Evolutionary conservation across 2,329 filamentous ascomycete genomes (phyloP).

Genomic region (Diaporthe longicolla): DNA sequence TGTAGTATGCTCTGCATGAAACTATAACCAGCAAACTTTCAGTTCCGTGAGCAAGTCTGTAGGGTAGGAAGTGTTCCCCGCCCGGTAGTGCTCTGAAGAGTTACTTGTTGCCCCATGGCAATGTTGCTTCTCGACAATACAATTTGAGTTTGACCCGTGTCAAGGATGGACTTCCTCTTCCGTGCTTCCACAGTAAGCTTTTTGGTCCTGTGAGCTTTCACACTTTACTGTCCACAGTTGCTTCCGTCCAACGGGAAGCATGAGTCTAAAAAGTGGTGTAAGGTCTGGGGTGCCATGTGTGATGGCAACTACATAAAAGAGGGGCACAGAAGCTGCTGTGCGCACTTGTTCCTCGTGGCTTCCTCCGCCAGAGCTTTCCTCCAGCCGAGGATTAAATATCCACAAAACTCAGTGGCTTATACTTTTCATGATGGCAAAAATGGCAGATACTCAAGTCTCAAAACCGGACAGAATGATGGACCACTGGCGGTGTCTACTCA

Average conservation of each 20-base stretch:
- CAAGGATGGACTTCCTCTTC: not conserved
- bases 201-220: not conserved
- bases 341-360: no score
- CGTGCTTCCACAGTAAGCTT: not conserved
- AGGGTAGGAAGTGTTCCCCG: not conserved
- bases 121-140: not conserved
- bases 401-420: not conserved
- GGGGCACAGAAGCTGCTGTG: not conserved
- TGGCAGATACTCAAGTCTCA: not conserved
- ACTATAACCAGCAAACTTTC: not conserved
- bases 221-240: not conserved
- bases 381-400: no score
- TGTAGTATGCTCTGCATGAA: not conserved
- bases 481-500: conserved; percentile 14
- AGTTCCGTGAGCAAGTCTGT: not conserved
- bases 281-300: not conserved
- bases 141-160: conserved; percentile 1
- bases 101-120: conserved; percentile 1
- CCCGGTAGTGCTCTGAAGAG: not conserved
- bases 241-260: not conserved
- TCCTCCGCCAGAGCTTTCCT: not conserved
- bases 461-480: not conserved
- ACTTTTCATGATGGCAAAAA: not conserved
- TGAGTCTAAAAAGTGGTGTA: not conserved
- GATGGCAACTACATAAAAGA: not conserved